Evolutionary conservation across 2,329 filamentous ascomycete species (phyloP), one percentile per base, ranked within the genome.

Genomic region (Immersiporthe knoxdaviesiana): DNA sequence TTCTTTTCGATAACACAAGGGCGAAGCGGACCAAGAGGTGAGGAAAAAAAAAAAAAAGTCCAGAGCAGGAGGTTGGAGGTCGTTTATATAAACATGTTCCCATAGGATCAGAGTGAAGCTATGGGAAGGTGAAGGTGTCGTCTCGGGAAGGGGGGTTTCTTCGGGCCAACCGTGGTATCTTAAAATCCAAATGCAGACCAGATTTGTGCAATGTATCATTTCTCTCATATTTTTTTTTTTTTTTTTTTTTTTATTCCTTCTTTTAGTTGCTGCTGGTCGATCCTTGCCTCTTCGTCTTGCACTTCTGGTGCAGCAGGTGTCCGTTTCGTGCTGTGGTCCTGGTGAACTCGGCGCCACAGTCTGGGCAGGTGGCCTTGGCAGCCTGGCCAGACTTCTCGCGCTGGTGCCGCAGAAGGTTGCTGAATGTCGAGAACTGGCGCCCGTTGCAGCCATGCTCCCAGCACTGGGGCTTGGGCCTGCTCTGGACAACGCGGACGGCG

Each of bases 381-480:
- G 94, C 93, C 65, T 94, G 94, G 35, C 95, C 95, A 0, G 93
- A 97, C 79, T 97, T 97, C 80, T 98, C 95, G 58, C 95, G 88
- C 80, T 97, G 94, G 78, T 98, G 95, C 72, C 95, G 87, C 50
- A 97, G 84, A 3, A 97, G 87, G 78, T 97, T 97, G 86, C 94
- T 97, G 78, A 97, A 97, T 3, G 95, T 97, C 24, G 93, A 97
- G 77, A 98, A 98, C 76, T 97, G 92, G 39, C 94, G 90, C 27
- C 95, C 95, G 76, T 97, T 97, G 84, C 95, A 98, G 14, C 94
- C 95, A 77, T 98, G 95, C 71, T 97, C 95, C 92, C 93, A 98
- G 80, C 95, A 97, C 78, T 97, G 93, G 60, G 94, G 94, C 81
- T 97, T 97, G n/a, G 93, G 93, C 73, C 92, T 87, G 74, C 89